Evolutionary conservation across 2,329 filamentous ascomycete species (phyloP), one percentile per base, ranked within the genome.

Genomic region (Verticillium alfalfae): DNA sequence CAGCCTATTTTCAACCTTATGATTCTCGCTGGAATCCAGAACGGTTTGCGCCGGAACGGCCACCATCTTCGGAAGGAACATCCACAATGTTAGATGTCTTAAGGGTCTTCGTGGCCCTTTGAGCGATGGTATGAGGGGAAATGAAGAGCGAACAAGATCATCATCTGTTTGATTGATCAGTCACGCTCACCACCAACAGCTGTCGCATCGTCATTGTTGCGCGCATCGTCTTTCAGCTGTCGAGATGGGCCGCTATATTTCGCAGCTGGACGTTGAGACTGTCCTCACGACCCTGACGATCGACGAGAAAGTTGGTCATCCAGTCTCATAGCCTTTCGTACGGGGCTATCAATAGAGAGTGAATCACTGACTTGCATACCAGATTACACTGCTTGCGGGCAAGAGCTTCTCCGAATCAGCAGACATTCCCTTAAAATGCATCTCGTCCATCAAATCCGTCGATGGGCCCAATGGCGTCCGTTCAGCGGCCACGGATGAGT

Each of bases 231-330:
- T 52, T 52, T 52, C 45, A 52, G 45, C 9, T 22, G 22, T 26
- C 45, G 22, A 22, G n/a, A 52, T 52, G 45, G 45, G 45, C 22
- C 45, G 45, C 45, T 52, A 52, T 18, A 52, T 52, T 10, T n/a
- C 45, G 12, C 45, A 52, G 18, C 9, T 52, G 7, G 45, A 52
- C 45, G 54, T 72, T 1, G 65, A 66, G 36, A 67, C 68, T 31
- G 68, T 72, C 55, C 64, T 72, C 60, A 65, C 70, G 41, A 69
- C 65, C 58, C 66, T 72, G 62, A 70, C 67, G 41, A 69, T 72
- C 56, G 70, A 72, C 62, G 70, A 72, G 57, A 72, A 72, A 67
- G 70, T 68, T 38, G n/a, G 61, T 31, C 26, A 5, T 31, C 26
- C 26, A 31, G 26, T 4, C 26, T 31, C 26, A 31, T 31, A 31